phyloP scores from a whole-genome alignment of 352 stramenopile species.

The Phytophthora palmivora region DNA sequence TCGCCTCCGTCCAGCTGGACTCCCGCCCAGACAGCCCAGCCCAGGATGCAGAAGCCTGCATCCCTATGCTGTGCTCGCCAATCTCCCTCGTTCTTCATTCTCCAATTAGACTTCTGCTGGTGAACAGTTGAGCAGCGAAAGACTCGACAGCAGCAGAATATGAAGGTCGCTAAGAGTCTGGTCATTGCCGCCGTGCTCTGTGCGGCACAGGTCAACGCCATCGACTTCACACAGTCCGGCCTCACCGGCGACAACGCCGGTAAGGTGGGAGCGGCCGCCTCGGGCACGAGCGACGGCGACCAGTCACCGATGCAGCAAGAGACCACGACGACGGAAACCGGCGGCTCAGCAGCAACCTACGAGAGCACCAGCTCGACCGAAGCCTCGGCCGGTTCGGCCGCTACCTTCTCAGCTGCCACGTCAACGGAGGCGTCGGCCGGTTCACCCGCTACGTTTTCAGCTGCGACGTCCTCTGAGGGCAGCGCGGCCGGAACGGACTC shows the following conservation, averaged over 20 bases:
- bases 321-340: constrained; percentile 7
- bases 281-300: constrained; percentile 18
- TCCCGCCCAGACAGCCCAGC: constrained; percentile 30
- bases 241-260: constrained; percentile 28
- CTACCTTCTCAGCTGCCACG: constrained; percentile 1
- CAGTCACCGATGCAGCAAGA: constrained; percentile 19
- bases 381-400: not conserved
- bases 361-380: not conserved
- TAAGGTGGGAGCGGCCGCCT: constrained; percentile 15
- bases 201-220: constrained; percentile 56
- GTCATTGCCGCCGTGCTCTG: constrained; percentile 65
- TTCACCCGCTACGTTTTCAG: not conserved
- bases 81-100: constrained; percentile 34
- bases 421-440: not conserved
- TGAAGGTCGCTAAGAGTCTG: constrained; percentile 54
- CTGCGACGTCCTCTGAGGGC: constrained; percentile 1
- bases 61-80: not conserved
- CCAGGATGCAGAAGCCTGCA: constrained; percentile 11
- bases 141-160: constrained; percentile 21
- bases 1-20: constrained; percentile 17
- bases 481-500: constrained; percentile 24
- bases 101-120: constrained; percentile 41
- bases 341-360: constrained; percentile 9
- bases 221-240: constrained; percentile 46
- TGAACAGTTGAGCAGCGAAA: constrained; percentile 11